Conservation (phyloP, 768 basidiomycete species). For the Cystobasidium ongulense region DNA sequence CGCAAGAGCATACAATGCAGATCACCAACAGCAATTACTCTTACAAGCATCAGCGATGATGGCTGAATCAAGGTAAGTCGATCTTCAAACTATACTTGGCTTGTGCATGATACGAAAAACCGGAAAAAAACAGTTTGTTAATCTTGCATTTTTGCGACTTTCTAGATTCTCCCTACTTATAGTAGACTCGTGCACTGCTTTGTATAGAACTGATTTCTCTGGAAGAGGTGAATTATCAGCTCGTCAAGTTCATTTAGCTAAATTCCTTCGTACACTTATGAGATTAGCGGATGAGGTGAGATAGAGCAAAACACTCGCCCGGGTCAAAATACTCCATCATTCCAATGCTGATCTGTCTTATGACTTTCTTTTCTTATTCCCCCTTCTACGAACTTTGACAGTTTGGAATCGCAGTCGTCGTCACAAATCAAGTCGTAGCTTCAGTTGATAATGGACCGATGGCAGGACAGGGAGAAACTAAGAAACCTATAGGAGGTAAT, state of each 20-base stretch:
- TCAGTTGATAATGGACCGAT: slow-evolving; percentile 74
- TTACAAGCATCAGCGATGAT: slow-evolving; percentile 94
- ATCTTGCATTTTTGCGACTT: not conserved
- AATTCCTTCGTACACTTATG: slow-evolving; percentile 85
- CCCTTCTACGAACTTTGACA: slow-evolving; percentile 45
- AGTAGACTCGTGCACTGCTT: slow-evolving; percentile 89
- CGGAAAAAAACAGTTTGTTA: not conserved
- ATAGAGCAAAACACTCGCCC: no score
- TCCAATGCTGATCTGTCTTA: no score
- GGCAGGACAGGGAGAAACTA: slow-evolving; percentile 75
- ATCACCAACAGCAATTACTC: slow-evolving; percentile 84
- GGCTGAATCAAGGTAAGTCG: slow-evolving; percentile 85
- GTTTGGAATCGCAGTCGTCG: slow-evolving; percentile 96
- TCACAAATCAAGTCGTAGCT: slow-evolving; percentile 99
- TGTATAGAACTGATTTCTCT: slow-evolving; percentile 91
- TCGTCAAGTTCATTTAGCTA: slow-evolving; percentile 89
- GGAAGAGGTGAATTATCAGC: slow-evolving; percentile 92
- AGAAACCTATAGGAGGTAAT: slow-evolving; percentile 97
- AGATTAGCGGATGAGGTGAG: slow-evolving; percentile 89
- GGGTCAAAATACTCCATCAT: no score
- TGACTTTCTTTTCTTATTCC: no score
- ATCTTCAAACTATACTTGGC: not conserved
- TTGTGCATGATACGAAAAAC: not conserved
- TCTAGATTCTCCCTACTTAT: slow-evolving; percentile 86
- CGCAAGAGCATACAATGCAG: slow-evolving; percentile 95